A percentile compares a stretch with the other conserved stretches of the same genome.
Evolutionary conservation across 1,284 basidiomycete genomes (phyloP).

Genomic region (Fomitopsis schrenkii): DNA sequence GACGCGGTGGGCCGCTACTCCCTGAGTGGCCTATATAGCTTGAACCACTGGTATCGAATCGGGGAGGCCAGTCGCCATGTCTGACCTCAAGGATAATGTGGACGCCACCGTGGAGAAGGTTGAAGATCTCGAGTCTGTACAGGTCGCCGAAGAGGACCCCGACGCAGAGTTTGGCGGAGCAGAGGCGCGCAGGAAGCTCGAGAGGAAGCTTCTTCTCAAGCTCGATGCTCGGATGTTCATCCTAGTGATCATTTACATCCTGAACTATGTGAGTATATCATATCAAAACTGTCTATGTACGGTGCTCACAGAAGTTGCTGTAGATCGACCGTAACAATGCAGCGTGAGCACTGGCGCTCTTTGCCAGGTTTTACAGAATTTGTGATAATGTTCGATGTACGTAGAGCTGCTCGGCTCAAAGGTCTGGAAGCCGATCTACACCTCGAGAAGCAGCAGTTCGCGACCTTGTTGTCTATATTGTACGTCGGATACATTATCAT

Average conservation of each 20-base stretch:
- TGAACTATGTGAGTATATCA: constrained; percentile 52
- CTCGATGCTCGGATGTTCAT: constrained; percentile 64
- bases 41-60: background rate
- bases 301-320: constrained; percentile 12
- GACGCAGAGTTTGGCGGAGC: constrained; percentile 40
- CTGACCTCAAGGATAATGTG: background rate
- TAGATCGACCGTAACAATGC: constrained; percentile 69
- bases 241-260: constrained; percentile 61
- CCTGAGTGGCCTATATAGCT: background rate
- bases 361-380: background rate
- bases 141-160: constrained; percentile 16
- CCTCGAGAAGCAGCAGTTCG: constrained; percentile 62
- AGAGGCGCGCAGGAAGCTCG: constrained; percentile 39
- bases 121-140: constrained; percentile 1
- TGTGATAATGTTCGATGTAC: background rate
- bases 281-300: background rate
- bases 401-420: constrained; percentile 59
- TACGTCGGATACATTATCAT: constrained; percentile 79
- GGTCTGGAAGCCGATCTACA: constrained; percentile 71
- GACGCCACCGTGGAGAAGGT: constrained; percentile 10
- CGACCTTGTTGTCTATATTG: constrained; percentile 68
- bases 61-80: background rate
- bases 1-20: background rate
- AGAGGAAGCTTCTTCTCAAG: constrained; percentile 54
- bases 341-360: constrained; percentile 33